These are phyloP conservation scores for Hypoxylon lienhwacheense DNA, from an alignment of 495 filamentous ascomycete genomes.

Conservation along the genomic window DNA sequence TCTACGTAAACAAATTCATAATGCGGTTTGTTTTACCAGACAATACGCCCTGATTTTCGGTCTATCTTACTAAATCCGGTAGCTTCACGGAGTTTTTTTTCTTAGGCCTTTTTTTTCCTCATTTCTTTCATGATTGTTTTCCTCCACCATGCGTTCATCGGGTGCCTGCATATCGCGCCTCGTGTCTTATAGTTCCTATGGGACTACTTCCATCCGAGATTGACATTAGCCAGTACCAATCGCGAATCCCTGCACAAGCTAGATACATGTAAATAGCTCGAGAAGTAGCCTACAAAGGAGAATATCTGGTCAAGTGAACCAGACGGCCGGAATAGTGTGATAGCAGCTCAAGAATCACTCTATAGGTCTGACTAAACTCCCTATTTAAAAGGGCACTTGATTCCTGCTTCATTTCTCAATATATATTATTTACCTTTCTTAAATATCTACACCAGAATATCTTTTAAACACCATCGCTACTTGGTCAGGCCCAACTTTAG, in stretches of 20 bases:
- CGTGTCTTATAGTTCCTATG: conserved; percentile 17
- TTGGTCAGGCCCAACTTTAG: conserved; percentile 35
- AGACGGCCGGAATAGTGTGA: conserved; percentile 15
- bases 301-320: conserved; percentile 26
- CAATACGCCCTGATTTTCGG: no score
- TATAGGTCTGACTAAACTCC: conserved; percentile 1
- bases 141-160: not conserved
- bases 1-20: no score
- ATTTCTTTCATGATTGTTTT: conserved; percentile 2
- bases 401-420: conserved; percentile 10
- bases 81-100: conserved; percentile 5
- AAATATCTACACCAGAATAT: conserved; percentile 30
- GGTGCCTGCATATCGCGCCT: conserved; percentile 25
- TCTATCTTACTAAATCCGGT: conserved; percentile 24
- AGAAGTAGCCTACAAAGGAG: conserved; percentile 12
- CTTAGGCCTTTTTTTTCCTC: no score
- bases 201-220: conserved; percentile 21
- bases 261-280: conserved; percentile 21
- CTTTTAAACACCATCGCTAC: conserved; percentile 17
- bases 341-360: conserved; percentile 12
- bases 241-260: conserved; percentile 23
- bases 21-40: no score
- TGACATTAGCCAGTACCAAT: conserved; percentile 12
- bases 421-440: no score
- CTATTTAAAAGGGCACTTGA: conserved; percentile 15